Evolutionary conservation across 2,329 filamentous ascomycete genomes (phyloP), one percentile per base, ranked within the genome.

Genomic region (Stemphylium beticola): DNA sequence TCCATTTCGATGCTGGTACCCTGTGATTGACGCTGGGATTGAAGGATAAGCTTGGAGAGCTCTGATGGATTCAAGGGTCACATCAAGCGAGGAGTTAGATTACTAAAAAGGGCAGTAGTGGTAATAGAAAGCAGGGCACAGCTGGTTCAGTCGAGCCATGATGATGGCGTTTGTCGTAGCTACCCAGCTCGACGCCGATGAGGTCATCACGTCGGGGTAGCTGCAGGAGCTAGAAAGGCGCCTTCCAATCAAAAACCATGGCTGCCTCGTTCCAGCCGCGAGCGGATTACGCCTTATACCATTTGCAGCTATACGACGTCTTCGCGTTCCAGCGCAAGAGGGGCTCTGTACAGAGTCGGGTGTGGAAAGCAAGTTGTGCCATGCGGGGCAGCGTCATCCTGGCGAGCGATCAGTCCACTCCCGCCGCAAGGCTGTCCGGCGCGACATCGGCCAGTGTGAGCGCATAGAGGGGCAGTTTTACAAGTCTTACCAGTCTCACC

Each of bases 1-100:
- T 79, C 73, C 78, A 80, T 80, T 52, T 36, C 58, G 61, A 17
- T 48, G 34, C 29, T 33, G 43, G 42, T 47, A 44, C 34, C 34
- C 47, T 53, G 45, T 49, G 51, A 57, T 55, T 47, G 26, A 41
- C 33, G 22, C 44, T 36, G 43, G 39, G 44, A 45, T 22, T 43
- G 39, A 32, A 51, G 33, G 47, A 48, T 42, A 40, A 39, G 45
- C 52, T 49, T 49, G 32, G 32, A 32, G 22, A 26, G 37, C 38
- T 48, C 42, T 40, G 51, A 38, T 46, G 47, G 26, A 44, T 22
- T 48, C 42, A 36, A 49, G 53, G 46, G 37, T 60, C 54, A 58
- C 43, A 18, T 49, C 50, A 60, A 57, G 57, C 42, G 55, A 24
- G 31, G 40, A 15, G 18, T 18, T 41, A 29, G 26, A 55, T 42